Evolutionary conservation across 176 grass and related monocot genomes (phyloP).

Genomic region (Phyllostachys edulis): DNA sequence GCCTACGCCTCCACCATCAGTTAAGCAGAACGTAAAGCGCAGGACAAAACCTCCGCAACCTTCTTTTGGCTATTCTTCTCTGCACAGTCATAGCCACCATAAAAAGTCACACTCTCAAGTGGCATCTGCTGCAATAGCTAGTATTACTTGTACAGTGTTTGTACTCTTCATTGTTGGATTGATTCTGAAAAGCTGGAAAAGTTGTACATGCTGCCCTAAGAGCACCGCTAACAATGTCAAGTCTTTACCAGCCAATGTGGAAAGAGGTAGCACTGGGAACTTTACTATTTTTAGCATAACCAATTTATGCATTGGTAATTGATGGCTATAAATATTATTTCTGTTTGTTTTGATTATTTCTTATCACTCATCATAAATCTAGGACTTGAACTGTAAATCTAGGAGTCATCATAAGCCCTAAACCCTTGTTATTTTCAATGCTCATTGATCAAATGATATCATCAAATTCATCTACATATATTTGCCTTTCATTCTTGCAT

Average conservation of each 20-base stretch:
- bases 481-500: constrained; percentile 2
- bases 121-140: constrained; percentile 49
- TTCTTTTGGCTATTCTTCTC: constrained; percentile 44
- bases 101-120: constrained; percentile 47
- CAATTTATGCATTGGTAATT: constrained; percentile 3
- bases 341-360: constrained; percentile 13
- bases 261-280: constrained; percentile 42
- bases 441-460: neutral
- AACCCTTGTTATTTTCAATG: neutral
- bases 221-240: constrained; percentile 31
- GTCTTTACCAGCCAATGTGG: constrained; percentile 37
- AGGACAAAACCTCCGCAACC: constrained; percentile 46
- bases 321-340: constrained; percentile 13
- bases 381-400: constrained; percentile 9
- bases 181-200: constrained; percentile 46
- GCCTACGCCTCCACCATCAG: constrained; percentile 40
- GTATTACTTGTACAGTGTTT: constrained; percentile 43
- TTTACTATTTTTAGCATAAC: constrained; percentile 15
- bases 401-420: neutral
- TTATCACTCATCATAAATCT: constrained; percentile 10
- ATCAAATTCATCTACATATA: constrained; percentile 19
- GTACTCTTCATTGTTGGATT: constrained; percentile 59
- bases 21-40: constrained; percentile 51
- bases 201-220: constrained; percentile 25
- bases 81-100: constrained; percentile 38